These are phyloP conservation scores for Artomyces pyxidatus DNA, from an alignment of 768 basidiomycete species.

Conservation along the genomic window DNA sequence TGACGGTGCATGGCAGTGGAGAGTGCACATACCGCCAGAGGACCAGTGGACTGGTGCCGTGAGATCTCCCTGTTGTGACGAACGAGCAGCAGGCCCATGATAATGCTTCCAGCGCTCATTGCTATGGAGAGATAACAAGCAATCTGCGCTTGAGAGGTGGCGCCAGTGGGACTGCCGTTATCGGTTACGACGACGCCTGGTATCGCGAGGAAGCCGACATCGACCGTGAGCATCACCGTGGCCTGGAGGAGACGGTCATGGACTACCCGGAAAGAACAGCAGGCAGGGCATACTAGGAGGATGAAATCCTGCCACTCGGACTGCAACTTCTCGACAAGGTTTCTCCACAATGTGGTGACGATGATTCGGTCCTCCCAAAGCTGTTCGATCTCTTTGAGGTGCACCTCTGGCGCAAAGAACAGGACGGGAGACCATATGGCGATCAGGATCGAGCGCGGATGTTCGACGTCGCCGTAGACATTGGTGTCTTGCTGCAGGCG, in stretches of 20 bases:
- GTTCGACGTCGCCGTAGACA: not conserved
- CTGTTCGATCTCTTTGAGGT: conserved; percentile 11
- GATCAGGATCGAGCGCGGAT: conserved; percentile 5
- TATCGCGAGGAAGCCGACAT: conserved; percentile 10
- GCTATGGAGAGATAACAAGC: conserved; percentile 7
- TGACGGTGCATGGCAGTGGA: conserved; percentile 30
- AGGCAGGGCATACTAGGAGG: conserved; percentile 3
- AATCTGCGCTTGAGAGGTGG: conserved; percentile 2
- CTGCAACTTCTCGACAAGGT: conserved; percentile 2
- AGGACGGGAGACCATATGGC: conserved; percentile 7
- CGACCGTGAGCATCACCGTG: conserved; percentile 6
- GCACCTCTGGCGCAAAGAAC: conserved; percentile 12
- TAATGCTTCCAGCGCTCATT: conserved; percentile 9
- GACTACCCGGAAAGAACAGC: not conserved
- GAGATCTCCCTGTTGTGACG: conserved; percentile 7
- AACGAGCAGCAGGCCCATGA: conserved; percentile 7
- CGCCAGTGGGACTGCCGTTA: not conserved
- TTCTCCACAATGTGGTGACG: conserved; percentile 6
- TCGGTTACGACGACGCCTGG: conserved; percentile 1
- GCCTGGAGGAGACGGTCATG: not conserved
- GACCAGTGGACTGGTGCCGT: not conserved
- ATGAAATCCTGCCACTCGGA: conserved; percentile 9
- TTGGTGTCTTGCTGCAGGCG: conserved; percentile 4
- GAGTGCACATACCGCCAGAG: conserved; percentile 7
- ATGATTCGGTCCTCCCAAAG: conserved; percentile 10